phyloP scores from a whole-genome alignment of 306 rosid species.

The Ormosia semicastrata region DNA sequence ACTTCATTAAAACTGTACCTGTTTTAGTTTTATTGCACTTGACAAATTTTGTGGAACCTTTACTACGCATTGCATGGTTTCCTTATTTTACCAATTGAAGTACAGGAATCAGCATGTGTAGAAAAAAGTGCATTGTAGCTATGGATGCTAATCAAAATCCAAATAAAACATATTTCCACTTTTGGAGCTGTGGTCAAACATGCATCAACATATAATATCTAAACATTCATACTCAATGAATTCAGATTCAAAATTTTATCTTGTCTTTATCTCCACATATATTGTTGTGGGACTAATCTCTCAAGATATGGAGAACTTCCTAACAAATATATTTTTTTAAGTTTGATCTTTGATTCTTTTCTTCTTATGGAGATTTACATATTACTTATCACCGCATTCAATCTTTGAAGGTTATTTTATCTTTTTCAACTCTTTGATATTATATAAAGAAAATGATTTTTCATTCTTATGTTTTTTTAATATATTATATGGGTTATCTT shows the following conservation, averaged over 20 bases:
- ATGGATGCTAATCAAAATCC: not conserved
- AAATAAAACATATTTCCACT: too few species aligned
- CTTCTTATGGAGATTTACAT: too few species aligned
- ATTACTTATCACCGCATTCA: too few species aligned
- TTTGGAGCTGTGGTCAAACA: not conserved
- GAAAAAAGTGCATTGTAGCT: slow-evolving; percentile 12
- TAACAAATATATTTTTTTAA: too few species aligned
- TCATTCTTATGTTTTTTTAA: too few species aligned
- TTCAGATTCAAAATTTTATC: not conserved
- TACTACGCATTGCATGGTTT: not conserved
- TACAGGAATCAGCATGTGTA: not conserved
- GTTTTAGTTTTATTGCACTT: not conserved
- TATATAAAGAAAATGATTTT: not conserved
- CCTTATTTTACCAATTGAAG: not conserved
- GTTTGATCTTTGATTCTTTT: not conserved
- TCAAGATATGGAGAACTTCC: too few species aligned
- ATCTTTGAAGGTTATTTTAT: too few species aligned
- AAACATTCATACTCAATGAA: not conserved
- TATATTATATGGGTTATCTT: not conserved
- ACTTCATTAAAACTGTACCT: not conserved
- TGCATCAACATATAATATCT: not conserved
- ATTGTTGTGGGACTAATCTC: not conserved
- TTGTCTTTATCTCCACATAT: not conserved
- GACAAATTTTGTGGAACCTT: not conserved
- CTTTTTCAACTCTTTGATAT: not conserved